phyloP scores from a whole-genome alignment of 345 rosid genomes.

The Abelmoschus esculentus region DNA sequence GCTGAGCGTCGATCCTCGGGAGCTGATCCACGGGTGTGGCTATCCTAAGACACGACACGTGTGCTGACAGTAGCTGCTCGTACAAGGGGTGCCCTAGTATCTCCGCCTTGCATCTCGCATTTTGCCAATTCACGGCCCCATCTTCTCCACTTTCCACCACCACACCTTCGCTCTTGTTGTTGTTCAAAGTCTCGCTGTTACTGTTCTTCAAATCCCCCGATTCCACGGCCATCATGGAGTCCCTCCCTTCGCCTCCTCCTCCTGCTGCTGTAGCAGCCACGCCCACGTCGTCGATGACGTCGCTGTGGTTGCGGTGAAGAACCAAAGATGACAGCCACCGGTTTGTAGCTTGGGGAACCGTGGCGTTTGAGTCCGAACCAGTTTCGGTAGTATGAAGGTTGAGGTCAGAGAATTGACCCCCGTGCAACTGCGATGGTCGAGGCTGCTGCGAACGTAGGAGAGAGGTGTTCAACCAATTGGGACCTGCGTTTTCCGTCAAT shows the following conservation, averaged over 20 bases:
- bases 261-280: conserved; percentile 25
- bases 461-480: conserved; percentile 87
- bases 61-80: conserved; percentile 87
- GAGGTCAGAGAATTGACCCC: conserved; percentile 38
- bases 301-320: conserved; percentile 43
- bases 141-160: conserved; percentile 31
- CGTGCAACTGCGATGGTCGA: conserved; percentile 22
- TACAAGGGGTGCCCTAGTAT: conserved; percentile 81
- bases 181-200: conserved; percentile 29
- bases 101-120: conserved; percentile 81
- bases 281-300: conserved; percentile 52
- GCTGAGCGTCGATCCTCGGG: conserved; percentile 92
- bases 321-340: conserved; percentile 70
- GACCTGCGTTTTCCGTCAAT: conserved; percentile 43
- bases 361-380: conserved; percentile 34
- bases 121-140: conserved; percentile 69
- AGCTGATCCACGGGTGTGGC: conserved; percentile 96
- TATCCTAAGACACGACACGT: conserved; percentile 80
- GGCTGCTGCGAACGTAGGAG: conserved; percentile 57
- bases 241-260: conserved; percentile 14
- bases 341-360: conserved; percentile 34
- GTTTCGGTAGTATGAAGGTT: conserved; percentile 58
- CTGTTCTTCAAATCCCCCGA: conserved; percentile 36
- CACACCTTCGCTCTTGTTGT: conserved; percentile 32
- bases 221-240: conserved; percentile 46